Percentiles rank a stretch among this genome's conserved stretches.
Evolutionary conservation across 345 rosid species (phyloP).

Genomic region (Citrus sp.): DNA sequence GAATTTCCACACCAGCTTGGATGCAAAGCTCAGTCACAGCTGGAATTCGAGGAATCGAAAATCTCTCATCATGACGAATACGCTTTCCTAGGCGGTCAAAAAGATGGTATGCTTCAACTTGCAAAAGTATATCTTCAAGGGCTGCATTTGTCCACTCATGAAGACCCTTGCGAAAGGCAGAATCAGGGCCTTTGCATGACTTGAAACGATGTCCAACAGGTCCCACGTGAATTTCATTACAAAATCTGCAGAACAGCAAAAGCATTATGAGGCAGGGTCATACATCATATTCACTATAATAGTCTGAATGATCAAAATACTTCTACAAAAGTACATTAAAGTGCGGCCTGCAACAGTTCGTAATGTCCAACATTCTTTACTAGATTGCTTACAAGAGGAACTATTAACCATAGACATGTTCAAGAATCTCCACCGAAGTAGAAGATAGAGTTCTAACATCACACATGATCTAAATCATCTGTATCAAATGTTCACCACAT

Average conservation of each 20-base stretch:
- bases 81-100: constrained; percentile 76
- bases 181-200: constrained; percentile 72
- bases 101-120: constrained; percentile 78
- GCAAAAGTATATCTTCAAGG: constrained; percentile 66
- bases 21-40: constrained; percentile 89
- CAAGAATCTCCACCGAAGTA: background rate
- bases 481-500: background rate
- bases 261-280: background rate
- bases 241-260: constrained; percentile 67
- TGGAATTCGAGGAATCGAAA: constrained; percentile 70
- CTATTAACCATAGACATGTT: background rate
- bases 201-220: constrained; percentile 86
- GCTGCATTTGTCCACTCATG: constrained; percentile 77
- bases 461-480: too few relatives aligned
- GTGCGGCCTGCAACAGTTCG: background rate
- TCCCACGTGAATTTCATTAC: constrained; percentile 93
- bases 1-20: constrained; percentile 82
- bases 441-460: too few relatives aligned
- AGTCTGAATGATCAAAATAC: background rate
- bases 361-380: background rate
- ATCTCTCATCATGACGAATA: constrained; percentile 74
- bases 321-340: background rate
- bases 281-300: background rate
- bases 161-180: constrained; percentile 68
- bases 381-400: background rate